Base-by-base conservation (phyloP, 208 protist species). In the Vickermania spadyakhi region DNA sequence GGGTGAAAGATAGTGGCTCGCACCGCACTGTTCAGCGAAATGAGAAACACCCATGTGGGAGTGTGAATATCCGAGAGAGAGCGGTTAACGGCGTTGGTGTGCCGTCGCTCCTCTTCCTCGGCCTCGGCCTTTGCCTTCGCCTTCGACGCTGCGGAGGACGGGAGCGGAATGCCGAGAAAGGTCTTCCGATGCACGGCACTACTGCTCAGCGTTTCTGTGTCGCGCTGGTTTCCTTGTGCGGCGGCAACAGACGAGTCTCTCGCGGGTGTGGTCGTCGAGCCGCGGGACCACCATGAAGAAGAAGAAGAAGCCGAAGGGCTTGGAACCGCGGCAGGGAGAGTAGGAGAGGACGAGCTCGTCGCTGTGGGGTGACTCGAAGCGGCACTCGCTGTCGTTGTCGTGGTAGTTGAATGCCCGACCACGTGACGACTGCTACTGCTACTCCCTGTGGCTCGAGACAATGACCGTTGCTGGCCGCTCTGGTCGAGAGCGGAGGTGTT, bases 1-100 rank as follows among this genome's bases (percentile, higher is more conserved):
- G 88, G 88, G 49, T 94, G 84, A 27, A 92, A 81, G 22, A 94
- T 42, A n/a, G 87, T n/a, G 0, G 84, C 90, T 22, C 84, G 81
- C 1, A 72, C 69, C 2, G 64, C 58, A 28, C 84, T 82, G 66
- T 86, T 92, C 31, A 73, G 56, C 11, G 75, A 62, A 18, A 92
- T 66, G 28, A 91, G 72, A 4, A 62, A 73, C 28, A 91, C 56
- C 85, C 88, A 94, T 2, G 84, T 91, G 30, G 84, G 79, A 11
- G 71, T 68, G 71, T 94, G 82, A 28, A 94, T 57, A 63, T 94
- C 78, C 28, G 82, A 90, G 53, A 91, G 64, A 61, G 67, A 70
- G 11, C 88, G 81, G 14, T 66, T 92, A 30, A 92, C 84, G 2
- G 88, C 88, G 52, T 87, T 94, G 0, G 84, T 89, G 36, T 18